Evolutionary conservation across 352 stramenopile genomes (phyloP), one percentile per base, ranked within the genome.

Genomic region (Globisporangium cylindrosporum): DNA sequence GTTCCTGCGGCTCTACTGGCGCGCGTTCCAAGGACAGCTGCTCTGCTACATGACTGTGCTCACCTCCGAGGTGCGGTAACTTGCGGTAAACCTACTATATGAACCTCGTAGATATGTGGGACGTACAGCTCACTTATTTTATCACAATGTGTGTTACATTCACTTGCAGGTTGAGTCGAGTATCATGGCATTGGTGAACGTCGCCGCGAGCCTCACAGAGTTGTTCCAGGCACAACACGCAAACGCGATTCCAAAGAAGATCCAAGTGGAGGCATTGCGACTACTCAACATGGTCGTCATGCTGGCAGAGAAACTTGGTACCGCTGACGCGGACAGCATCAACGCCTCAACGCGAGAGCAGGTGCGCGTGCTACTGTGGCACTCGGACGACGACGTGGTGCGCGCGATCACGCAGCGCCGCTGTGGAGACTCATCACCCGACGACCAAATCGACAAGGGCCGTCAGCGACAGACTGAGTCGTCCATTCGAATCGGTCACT

Each of bases 1-100:
- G 69, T 74, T 85, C 59, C 59, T 90, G 12, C 78, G 82, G 22
- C 65, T 91, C 15, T 88, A 83, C 43, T 80, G 82, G 74, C 74
- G 81, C 18, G 83, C 79, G 20, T 88, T 91, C 62, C 79, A 90
- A 60, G 81, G 83, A 20, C 76, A 90, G 43, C 75, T 86, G 22
- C 48, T 75, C 6, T 55, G 66, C 25, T 81, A 77, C 43, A 41
- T 68, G 4, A 56, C 59, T n/a, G 62, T 22, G 18, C 55, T 83
- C 32, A 73, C 74, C 8, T 69, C 66, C 7, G 60, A 72, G 54
- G 69, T 74, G 22, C 20, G 58, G 15, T 14, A 1, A 38, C 4
- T 24, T 25, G 5, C 62, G 22, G 10, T 27, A 27, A 14, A 24
- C 27, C 38, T 51, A 9, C 34, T 54, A 18, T 67, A 36, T 36